Percentiles rank a stretch among this genome's conserved stretches.
phyloP scores from a whole-genome alignment of 495 filamentous ascomycete genomes.

The Penicillium ucsense region DNA sequence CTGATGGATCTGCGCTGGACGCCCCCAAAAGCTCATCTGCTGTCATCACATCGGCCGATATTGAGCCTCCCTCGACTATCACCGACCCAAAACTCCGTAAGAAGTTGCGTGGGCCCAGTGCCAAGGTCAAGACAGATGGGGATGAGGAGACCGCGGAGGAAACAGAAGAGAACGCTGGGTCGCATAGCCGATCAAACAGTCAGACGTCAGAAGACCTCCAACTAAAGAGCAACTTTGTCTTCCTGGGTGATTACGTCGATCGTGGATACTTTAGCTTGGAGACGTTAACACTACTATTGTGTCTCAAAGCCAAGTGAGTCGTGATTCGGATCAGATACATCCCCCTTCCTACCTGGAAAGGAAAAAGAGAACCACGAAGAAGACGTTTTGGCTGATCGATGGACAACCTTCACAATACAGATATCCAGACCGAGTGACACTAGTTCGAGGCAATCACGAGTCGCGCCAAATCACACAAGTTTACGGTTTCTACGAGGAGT shows the following conservation, averaged over 20 bases:
- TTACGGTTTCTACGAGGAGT: slow-evolving; percentile 98
- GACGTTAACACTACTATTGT: slow-evolving; percentile 91
- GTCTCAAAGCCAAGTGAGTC: slow-evolving; percentile 87
- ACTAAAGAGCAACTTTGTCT: slow-evolving; percentile 76
- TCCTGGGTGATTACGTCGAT: slow-evolving; percentile 95
- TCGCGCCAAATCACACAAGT: slow-evolving; percentile 97
- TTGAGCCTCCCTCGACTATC: slow-evolving; percentile 79
- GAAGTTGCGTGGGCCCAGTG: slow-evolving; percentile 55
- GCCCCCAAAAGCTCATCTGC: slow-evolving; percentile 51
- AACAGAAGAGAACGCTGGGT: slow-evolving; percentile 6
- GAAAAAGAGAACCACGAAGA: slow-evolving; percentile 1
- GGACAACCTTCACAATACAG: slow-evolving; percentile 28
- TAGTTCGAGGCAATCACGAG: slow-evolving; percentile 96
- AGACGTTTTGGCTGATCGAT: no score
- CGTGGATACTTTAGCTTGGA: slow-evolving; percentile 96
- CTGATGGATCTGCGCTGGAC: slow-evolving; percentile 60
- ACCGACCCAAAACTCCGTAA: slow-evolving; percentile 74
- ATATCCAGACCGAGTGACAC: slow-evolving; percentile 88
- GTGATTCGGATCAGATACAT: background rate
- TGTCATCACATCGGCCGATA: slow-evolving; percentile 71
- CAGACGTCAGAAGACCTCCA: slow-evolving; percentile 30
- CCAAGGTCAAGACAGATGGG: slow-evolving; percentile 30
- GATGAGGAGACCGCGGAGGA: slow-evolving; percentile 25
- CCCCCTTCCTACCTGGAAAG: no score
- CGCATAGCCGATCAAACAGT: slow-evolving; percentile 30